Evolutionary conservation across 2,329 filamentous ascomycete genomes (phyloP).

Genomic region (Aspergillus sp.): DNA sequence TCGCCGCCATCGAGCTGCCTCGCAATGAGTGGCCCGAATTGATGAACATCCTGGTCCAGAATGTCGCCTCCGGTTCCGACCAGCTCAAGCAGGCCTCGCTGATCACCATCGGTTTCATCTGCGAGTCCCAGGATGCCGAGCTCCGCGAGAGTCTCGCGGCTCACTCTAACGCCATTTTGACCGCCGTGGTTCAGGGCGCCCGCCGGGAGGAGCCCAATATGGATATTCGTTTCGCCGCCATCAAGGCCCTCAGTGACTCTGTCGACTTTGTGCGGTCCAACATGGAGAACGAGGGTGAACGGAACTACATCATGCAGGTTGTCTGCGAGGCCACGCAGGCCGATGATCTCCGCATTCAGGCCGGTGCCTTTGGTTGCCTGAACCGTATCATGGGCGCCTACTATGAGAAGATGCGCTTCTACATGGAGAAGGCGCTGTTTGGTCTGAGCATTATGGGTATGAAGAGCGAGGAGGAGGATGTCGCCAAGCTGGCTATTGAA

Average conservation of each 20-base stretch:
- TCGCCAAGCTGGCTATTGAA: conserved; percentile 95
- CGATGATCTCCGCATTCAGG: conserved; percentile 84
- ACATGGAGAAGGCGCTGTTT: conserved; percentile 99
- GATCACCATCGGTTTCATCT: conserved; percentile 97
- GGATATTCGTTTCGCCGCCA: conserved; percentile 88
- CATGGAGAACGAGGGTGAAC: conserved; percentile 98
- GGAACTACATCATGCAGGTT: conserved; percentile 99
- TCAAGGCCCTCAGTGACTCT: conserved; percentile 90
- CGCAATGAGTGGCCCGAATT: conserved; percentile 90
- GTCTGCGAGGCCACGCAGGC: conserved; percentile 98
- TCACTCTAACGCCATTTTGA: conserved; percentile 97
- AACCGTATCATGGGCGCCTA: conserved; percentile 99
- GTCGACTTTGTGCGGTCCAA: conserved; percentile 97
- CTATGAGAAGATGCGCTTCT: conserved; percentile 99
- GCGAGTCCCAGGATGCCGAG: conserved; percentile 88
- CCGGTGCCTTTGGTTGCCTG: conserved; percentile 92
- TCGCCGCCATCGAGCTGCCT: conserved; percentile 92
- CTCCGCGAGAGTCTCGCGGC: conserved; percentile 74
- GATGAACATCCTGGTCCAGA: conserved; percentile 84
- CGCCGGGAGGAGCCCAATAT: conserved; percentile 91
- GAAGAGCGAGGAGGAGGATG: conserved; percentile 97
- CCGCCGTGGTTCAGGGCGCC: conserved; percentile 94
- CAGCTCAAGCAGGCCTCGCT: conserved; percentile 92
- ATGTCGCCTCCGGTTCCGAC: conserved; percentile 81
- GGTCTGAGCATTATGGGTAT: conserved; percentile 96